Base-by-base conservation (phyloP, 2,329 filamentous ascomycete species). In the Raffaelea arxii region DNA sequence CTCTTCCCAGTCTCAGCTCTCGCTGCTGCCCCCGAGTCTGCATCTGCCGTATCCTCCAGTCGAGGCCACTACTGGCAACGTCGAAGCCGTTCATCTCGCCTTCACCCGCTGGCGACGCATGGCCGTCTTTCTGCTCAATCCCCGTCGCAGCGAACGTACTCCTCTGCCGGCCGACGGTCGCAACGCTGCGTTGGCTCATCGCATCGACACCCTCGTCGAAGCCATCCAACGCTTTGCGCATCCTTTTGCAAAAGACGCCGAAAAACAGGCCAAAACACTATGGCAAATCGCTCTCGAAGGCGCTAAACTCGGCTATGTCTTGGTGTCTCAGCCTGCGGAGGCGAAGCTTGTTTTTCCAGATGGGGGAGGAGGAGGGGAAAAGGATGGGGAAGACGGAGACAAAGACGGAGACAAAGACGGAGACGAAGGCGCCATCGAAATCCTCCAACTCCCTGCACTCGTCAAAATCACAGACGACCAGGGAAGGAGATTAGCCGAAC, bases 291-390 rank as follows among this genome's bases (percentile, higher is more conserved):
- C 69, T 18, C 49, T 60, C 4, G 66, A 69, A 52, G 66, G 62
- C 32, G 56, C 64, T 18, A 65, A 59, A 43, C 56, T 71, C 23
- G 69, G 68, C 11, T 67, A 69, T 47, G 44, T 64, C 18, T 44
- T 71, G 6, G 56, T 71, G 25, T 71, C 67, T 4, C 67, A 71
- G 43, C 66, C 66, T 0, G 56, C 58, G 7, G 66, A 69, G 27
- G 68, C 43, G 39, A 19, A 25, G 12, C 21, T 49, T n/a, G 21
- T 32, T 24, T 48, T 32, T 22, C 30, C 35, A 36, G 32, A 12
- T 18, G 32, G 14, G 14, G 32, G 16, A 7, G 32, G 7, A n/a
- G 14, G 32, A 6, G 6, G n/a, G n/a, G 19, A 36, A 18, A 18
- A 10, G 32, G 14, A 36, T 30, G 32, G 7, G 5, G 32, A 6